These are phyloP conservation scores for Dillenia turbinata DNA, from an alignment of 164 flowering plant genomes.

Conservation along the genomic window DNA sequence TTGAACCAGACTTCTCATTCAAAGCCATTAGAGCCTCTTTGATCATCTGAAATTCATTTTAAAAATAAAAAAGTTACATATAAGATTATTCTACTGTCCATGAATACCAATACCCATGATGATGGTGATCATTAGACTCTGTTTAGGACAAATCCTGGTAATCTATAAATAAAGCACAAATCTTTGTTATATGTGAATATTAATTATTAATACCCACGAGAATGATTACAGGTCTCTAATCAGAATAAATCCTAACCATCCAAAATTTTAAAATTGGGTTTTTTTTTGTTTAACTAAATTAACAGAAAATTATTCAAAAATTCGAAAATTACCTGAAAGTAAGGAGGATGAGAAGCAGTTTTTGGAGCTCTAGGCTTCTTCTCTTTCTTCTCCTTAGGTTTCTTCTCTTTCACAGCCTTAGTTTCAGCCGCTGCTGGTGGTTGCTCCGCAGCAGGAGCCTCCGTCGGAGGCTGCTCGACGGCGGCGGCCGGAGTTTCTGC, in stretches of 20 bases:
- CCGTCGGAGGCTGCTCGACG: slow-evolving; percentile 9
- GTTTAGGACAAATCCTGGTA: too few species aligned
- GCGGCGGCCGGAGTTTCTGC: slow-evolving; percentile 6
- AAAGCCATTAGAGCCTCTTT: slow-evolving; percentile 59
- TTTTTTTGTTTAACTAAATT: neutral
- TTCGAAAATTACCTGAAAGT: slow-evolving; percentile 16
- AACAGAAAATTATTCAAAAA: neutral
- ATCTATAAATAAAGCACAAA: too few species aligned
- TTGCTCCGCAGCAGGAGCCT: slow-evolving; percentile 18
- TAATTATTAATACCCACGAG: too few species aligned
- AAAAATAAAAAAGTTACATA: neutral
- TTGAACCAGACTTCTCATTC: slow-evolving; percentile 72
- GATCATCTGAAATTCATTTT: slow-evolving; percentile 53
- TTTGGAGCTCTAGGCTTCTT: slow-evolving; percentile 36
- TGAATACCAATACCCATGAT: too few species aligned
- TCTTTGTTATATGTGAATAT: too few species aligned
- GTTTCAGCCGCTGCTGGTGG: slow-evolving; percentile 14
- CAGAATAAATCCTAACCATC: too few species aligned
- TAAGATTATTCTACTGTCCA: too few species aligned
- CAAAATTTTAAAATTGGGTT: too few species aligned
- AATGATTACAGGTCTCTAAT: too few species aligned
- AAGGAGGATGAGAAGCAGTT: slow-evolving; percentile 54
- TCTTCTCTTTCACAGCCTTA: slow-evolving; percentile 28
- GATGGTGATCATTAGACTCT: too few species aligned
- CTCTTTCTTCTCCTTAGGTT: slow-evolving; percentile 27